Evolutionary conservation across 176 grass and related monocot species (phyloP), one percentile per base, ranked within the genome.

Genomic region (Zizania latifolia): DNA sequence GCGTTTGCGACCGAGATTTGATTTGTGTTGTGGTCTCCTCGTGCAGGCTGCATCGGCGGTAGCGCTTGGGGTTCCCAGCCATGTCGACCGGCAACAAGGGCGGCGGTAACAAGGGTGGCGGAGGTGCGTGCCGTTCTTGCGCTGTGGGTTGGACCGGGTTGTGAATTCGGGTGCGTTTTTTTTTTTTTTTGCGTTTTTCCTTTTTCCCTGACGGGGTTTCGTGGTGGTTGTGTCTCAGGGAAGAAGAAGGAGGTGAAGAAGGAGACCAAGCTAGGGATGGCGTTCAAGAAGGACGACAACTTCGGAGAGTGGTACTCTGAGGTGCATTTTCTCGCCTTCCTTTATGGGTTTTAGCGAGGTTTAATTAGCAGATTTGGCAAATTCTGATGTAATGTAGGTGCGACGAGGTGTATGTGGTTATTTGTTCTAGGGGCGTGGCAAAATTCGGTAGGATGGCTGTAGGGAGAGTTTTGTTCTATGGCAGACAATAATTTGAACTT

Each of bases 191-290:
- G 17, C 6, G 1, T 9, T 0, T 0, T 48, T 48, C 3, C 22
- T 53, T 53, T 10, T 53, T 22, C 8, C 0, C 15, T 51, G 2
- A n/a, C 30, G 24, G 33, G 44, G 23, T 39, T 6, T 39, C 1
- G 39, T 78, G 54, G 4, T 38, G 22, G 0, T 3, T 60, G 62
- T 13, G 16, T 78, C 68, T 24, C 70, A 82, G 88, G 85, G 63
- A 97, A 81, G 73, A 93, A 97, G 90, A 93, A 97, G 88, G 88
- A 97, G 73, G 86, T 97, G 60, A 97, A 97, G 83, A 97, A 97
- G 85, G 94, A 97, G 74, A 97, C 94, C 4, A 86, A 90, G 59
- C 86, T 97, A 4, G 90, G 94, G 34, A 82, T 97, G 88, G 85
- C 83, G 6, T 84, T 72, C 59, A 97, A 93, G 83, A 97, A 97